Base-by-base conservation (phyloP, 2,329 filamentous ascomycete genomes). In the Talaromyces funiculosus region DNA sequence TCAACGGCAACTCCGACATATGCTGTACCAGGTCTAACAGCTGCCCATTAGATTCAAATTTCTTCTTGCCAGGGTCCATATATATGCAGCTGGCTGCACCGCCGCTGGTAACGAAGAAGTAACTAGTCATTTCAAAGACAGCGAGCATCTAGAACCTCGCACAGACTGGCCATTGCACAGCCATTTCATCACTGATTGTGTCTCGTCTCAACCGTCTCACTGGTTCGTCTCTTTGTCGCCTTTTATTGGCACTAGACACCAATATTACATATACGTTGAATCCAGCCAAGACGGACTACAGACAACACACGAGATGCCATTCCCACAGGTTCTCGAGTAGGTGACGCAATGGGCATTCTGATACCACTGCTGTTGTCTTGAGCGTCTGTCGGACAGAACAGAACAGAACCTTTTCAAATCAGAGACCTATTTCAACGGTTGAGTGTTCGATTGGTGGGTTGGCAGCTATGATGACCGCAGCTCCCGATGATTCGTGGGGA, bases 261-360 rank as follows among this genome's bases (percentile, higher is more conserved):
- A 42, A 26, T 42, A 59, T 26, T 38, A 42, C 33, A 38, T 58
- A 26, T 26, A 51, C 24, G 18, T 26, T 33, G 16, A 20, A 47
- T 49, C 31, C 42, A 33, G 26, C 45, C 57, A 24, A 40, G 43
- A 31, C 42, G 43, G 31, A 38, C 43, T 12, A 51, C 55, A 26
- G 43, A 22, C 33, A 24, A 6, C 20, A 29, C 49, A 16, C 47
- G 10, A n/a, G 29, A 31, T 54, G 31, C 6, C 31, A n/a, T n/a
- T 9, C 22, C n/a, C 29, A 31, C 26, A 22, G 26, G 10, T 24
- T 35, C 31, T 53, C 29, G 20, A 37, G 49, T 49, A 57, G 57
- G 57, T 59, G 57, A 59, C 45, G 59, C 53, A 53, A 61, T 61
- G 59, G 45, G 33, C 53, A 45, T 53, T 53, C 35, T 14, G 16